Percentiles rank a stretch among this genome's conserved stretches.
phyloP scores from a whole-genome alignment of 805 yeast species.

The Candida chauliodis region DNA sequence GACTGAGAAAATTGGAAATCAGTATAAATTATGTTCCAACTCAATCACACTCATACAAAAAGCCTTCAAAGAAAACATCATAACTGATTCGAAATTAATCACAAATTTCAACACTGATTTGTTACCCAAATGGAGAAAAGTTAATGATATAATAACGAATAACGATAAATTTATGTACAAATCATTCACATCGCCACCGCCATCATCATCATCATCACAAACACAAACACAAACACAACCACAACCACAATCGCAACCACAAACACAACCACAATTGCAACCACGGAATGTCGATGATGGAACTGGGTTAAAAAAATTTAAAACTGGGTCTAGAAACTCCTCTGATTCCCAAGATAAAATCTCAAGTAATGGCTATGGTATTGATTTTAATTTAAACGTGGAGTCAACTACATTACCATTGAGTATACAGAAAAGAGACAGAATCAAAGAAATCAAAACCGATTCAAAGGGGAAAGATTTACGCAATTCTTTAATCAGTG shows the following conservation, averaged over 20 bases:
- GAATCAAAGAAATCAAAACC: constrained; percentile 24
- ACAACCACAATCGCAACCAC: neutral
- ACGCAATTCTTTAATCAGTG: constrained; percentile 7
- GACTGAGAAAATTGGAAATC: constrained; percentile 25
- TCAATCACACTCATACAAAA: constrained; percentile 29
- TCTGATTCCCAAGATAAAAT: constrained; percentile 1
- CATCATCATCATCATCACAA: neutral
- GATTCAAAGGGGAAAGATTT: constrained; percentile 8
- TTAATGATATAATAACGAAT: constrained; percentile 12
- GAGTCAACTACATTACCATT: constrained; percentile 27
- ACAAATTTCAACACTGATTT: constrained; percentile 20
- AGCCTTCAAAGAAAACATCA: constrained; percentile 34
- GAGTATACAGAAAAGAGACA: constrained; percentile 28
- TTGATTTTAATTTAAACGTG: constrained; percentile 26
- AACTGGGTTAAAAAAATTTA: constrained; percentile 17
- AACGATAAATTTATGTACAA: neutral
- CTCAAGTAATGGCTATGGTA: constrained; percentile 10
- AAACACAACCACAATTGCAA: neutral
- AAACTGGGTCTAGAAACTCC: constrained; percentile 12
- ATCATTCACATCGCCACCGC: neutral
- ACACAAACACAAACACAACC: neutral
- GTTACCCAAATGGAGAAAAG: constrained; percentile 24
- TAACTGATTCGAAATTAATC: constrained; percentile 27
- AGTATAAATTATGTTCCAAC: constrained; percentile 39
- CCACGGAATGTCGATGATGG: constrained; percentile 7